Base-by-base conservation (phyloP, 306 rosid species). In the Herpetospermum pedunculosum region DNA sequence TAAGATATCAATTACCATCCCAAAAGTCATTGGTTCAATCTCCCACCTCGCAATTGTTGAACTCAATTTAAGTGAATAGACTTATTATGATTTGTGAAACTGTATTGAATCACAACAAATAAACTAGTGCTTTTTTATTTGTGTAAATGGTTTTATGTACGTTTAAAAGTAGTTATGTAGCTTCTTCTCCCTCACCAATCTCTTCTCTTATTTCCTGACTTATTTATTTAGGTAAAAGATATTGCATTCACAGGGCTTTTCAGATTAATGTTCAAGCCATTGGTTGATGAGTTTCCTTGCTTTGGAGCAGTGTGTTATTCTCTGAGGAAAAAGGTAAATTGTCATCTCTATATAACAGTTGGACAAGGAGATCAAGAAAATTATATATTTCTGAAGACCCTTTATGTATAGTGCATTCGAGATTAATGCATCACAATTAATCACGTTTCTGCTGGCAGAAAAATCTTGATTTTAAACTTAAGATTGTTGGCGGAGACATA, bases 201-300 rank as follows among this genome's bases (percentile, higher is more conserved):
- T 23, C 75, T 76, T 72, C 73, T 68, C 78, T 64, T 80, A 80
- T 80, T 75, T 67, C 78, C 77, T 80, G 38, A 78, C 75, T 79
- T 88, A 84, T 81, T 83, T 79, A 43, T 85, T 64, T 81, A 94
- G 98, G 98, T 94, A 80, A 94, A 94, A 91, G 76, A 91, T 83
- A 83, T 94, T 88, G 95, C 92, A 89, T 89, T 94, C 95, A 91
- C 98, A 80, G 98, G 98, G 83, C 96, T 91, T 85, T 94, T 91
- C 92, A 91, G 96, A 93, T 84, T 94, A 87, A 91, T 94, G 74
- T 91, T 94, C 88, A 91, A 89, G 76, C 98, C 97, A 40, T 88
- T 94, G 64, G 94, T 91, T 67, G 75, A 84, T n/a, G 90, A 86
- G 53, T 88, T 94, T 65, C 98, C 98, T 53, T 84, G 81, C 75